These are phyloP conservation scores for Vitis amurensis DNA, from an alignment of 164 flowering plant species.

Conservation along the genomic window DNA sequence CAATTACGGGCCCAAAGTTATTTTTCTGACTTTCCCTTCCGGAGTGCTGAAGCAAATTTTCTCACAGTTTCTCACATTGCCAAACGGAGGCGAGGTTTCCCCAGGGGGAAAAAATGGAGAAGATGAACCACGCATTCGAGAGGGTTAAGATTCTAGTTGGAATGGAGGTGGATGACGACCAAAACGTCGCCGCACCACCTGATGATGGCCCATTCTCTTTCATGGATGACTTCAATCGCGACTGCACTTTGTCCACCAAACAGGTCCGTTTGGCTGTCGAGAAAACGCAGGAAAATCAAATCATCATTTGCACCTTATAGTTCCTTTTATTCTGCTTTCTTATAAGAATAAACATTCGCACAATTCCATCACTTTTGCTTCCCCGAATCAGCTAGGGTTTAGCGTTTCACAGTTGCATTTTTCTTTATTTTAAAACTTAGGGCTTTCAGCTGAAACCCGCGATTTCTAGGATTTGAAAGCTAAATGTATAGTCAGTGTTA, in stretches of 20 bases:
- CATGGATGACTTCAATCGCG: slow-evolving; percentile 83
- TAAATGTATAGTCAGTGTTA: no score
- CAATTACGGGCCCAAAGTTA: no score
- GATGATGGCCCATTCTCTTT: slow-evolving; percentile 39
- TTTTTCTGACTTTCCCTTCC: not conserved
- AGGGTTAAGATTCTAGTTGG: slow-evolving; percentile 88
- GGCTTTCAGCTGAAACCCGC: no score
- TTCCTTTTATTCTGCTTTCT: not conserved
- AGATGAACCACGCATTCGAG: slow-evolving; percentile 76
- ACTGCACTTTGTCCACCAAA: slow-evolving; percentile 76
- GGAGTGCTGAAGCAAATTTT: not conserved
- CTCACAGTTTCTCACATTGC: not conserved
- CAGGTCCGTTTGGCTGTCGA: slow-evolving; percentile 49
- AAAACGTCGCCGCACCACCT: slow-evolving; percentile 10
- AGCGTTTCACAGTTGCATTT: no score
- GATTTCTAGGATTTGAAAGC: no score
- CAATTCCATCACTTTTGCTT: no score
- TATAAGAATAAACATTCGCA: no score
- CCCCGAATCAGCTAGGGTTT: no score
- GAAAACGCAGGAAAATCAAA: no score
- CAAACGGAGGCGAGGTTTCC: not conserved
- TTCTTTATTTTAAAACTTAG: no score
- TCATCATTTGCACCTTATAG: not conserved
- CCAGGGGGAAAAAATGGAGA: slow-evolving; percentile 43
- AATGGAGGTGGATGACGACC: slow-evolving; percentile 73